These are phyloP conservation scores for Noccaea bulbosa DNA, from an alignment of 345 rosid genomes.

Conservation along the genomic window DNA sequence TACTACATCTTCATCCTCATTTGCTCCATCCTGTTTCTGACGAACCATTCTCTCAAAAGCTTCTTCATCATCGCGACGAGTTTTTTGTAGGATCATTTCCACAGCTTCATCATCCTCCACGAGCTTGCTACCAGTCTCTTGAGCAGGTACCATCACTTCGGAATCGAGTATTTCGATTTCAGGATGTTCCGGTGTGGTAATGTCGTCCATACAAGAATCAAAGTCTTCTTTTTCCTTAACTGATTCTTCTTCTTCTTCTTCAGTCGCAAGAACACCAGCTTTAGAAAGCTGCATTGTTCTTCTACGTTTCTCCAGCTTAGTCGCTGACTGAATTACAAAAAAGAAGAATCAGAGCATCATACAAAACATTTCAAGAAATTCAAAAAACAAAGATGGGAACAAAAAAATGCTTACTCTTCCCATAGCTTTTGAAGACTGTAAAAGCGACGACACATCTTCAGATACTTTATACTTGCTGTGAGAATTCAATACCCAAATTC, in stretches of 20 bases:
- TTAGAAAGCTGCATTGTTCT: slow-evolving; percentile 60
- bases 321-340: slow-evolving; percentile 53
- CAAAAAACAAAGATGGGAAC: not conserved
- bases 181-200: not conserved
- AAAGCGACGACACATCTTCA: slow-evolving; percentile 59
- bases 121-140: too few species aligned
- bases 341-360: slow-evolving; percentile 16
- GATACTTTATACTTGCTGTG: slow-evolving; percentile 73
- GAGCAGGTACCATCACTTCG: too few species aligned
- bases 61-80: too few species aligned
- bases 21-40: slow-evolving; percentile 44
- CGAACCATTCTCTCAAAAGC: too few species aligned
- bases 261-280: slow-evolving; percentile 56
- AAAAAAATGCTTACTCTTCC: slow-evolving; percentile 57
- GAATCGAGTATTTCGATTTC: not conserved
- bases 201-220: slow-evolving; percentile 19
- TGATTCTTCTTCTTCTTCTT: slow-evolving; percentile 18
- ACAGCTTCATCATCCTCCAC: too few species aligned
- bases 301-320: slow-evolving; percentile 63
- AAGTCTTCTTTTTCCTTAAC: slow-evolving; percentile 27
- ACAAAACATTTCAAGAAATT: not conserved
- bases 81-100: too few species aligned
- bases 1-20: slow-evolving; percentile 34
- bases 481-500: slow-evolving; percentile 15
- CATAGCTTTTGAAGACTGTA: slow-evolving; percentile 67